Percentiles rank a stretch among this genome's conserved stretches.
phyloP scores from a whole-genome alignment of 2,329 filamentous ascomycete species.

The Hypoxylon sp. region DNA sequence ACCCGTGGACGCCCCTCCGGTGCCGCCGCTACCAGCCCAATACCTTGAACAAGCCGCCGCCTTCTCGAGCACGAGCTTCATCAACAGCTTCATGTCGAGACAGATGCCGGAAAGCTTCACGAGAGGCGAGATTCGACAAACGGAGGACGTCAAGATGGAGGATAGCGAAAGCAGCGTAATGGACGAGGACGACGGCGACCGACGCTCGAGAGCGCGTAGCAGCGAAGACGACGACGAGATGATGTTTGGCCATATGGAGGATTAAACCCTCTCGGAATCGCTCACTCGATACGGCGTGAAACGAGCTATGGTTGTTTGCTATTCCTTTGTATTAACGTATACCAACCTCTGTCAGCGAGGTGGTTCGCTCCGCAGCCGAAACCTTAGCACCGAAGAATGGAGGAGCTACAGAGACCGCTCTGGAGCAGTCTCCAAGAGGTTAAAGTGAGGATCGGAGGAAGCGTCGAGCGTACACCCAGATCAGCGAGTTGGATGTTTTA shows the following conservation, averaged over 20 bases:
- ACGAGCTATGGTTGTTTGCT: conserved; percentile 48
- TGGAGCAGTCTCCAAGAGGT: conserved; percentile 66
- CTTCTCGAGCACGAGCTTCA: conserved; percentile 67
- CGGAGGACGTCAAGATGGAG: conserved; percentile 72
- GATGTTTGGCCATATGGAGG: conserved; percentile 96
- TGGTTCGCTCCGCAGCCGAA: conserved; percentile 69
- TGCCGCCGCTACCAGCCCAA: conserved; percentile 83
- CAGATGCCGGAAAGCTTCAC: conserved; percentile 71
- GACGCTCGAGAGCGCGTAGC: conserved; percentile 63
- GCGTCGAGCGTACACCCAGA: conserved; percentile 68
- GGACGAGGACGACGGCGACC: conserved; percentile 71
- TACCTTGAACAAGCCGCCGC: conserved; percentile 73
- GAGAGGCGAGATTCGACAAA: conserved; percentile 61
- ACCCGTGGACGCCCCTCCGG: conserved; percentile 79
- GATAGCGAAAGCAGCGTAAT: conserved; percentile 68
- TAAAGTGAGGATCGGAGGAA: conserved; percentile 71
- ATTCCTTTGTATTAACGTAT: conserved; percentile 61
- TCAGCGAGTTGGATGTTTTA: conserved; percentile 37
- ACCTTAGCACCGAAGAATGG: conserved; percentile 75
- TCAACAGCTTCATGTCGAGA: conserved; percentile 67
- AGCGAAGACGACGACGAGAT: conserved; percentile 93
- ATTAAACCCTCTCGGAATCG: conserved; percentile 60
- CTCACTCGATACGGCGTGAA: conserved; percentile 33
- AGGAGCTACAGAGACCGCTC: conserved; percentile 46
- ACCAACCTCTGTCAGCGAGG: conserved; percentile 55